These are phyloP conservation scores for Nitzschia sp. DNA, from an alignment of 108 stramenopile species.

Conservation along the genomic window DNA sequence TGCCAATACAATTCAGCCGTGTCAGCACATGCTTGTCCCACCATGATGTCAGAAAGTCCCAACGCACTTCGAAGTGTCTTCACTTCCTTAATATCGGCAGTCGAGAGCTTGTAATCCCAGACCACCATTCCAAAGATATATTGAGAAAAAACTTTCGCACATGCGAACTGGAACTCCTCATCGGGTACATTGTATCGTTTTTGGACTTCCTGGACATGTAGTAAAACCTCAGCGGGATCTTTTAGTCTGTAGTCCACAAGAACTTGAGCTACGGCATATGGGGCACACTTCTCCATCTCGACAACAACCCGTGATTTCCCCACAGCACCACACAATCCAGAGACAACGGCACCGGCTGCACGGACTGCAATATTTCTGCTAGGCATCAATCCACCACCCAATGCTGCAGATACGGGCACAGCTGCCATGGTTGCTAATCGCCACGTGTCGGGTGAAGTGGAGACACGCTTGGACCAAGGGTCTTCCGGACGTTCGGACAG, in stretches of 20 bases:
- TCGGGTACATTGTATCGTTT: conserved; percentile 35
- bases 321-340: conserved; percentile 53
- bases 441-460: conserved; percentile 48
- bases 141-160: conserved; percentile 54
- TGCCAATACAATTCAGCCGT: conserved; percentile 63
- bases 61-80: conserved; percentile 45
- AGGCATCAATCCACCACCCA: conserved; percentile 52
- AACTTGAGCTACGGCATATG: conserved; percentile 59
- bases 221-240: conserved; percentile 29
- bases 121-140: conserved; percentile 83
- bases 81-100: conserved; percentile 75
- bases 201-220: conserved; percentile 37
- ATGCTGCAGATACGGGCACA: conserved; percentile 54
- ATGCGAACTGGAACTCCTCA: conserved; percentile 58
- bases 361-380: conserved; percentile 46
- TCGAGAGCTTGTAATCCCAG: conserved; percentile 57
- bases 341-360: conserved; percentile 51
- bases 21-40: conserved; percentile 81
- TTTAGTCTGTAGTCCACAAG: conserved; percentile 50
- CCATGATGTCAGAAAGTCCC: conserved; percentile 58
- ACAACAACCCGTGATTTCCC: conserved; percentile 51
- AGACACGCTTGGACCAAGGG: conserved; percentile 24
- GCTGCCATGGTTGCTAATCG: conserved; percentile 49
- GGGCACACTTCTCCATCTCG: conserved; percentile 40
- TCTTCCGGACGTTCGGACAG: no score